These are phyloP conservation scores for Fusarium keratoplasticum DNA, from an alignment of 2,329 filamentous ascomycete species.

Conservation along the genomic window DNA sequence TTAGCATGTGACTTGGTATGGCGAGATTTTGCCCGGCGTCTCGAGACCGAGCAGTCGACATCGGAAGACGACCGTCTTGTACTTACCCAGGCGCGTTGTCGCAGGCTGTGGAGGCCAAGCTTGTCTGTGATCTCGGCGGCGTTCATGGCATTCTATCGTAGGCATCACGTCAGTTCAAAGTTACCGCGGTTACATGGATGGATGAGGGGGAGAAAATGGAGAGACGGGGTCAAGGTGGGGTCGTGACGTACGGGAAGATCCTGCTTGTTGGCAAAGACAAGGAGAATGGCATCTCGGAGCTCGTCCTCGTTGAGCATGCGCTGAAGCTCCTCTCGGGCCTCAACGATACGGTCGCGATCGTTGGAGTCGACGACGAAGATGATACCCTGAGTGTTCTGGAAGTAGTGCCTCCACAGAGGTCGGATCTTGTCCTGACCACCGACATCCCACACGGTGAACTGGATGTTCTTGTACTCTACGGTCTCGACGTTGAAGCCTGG, in stretches of 20 bases:
- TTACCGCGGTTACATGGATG: conserved; percentile 7
- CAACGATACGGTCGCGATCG: conserved; percentile 97
- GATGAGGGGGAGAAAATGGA: conserved; percentile 11
- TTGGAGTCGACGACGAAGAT: conserved; percentile 99
- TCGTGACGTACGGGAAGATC: conserved; percentile 86
- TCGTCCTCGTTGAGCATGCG: conserved; percentile 99
- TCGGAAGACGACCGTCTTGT: conserved; percentile 15
- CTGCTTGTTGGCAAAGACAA: conserved; percentile 99
- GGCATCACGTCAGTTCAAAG: conserved; percentile 31
- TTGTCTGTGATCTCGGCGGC: conserved; percentile 99
- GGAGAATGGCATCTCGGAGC: conserved; percentile 94
- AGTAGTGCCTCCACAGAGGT: conserved; percentile 99
- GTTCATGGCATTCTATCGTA: conserved; percentile 95
- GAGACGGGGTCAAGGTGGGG: conserved; percentile 22
- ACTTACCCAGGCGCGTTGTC: conserved; percentile 98
- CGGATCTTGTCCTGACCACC: conserved; percentile 99
- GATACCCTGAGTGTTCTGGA: conserved; percentile 99
- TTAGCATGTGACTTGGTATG: conserved; percentile 36
- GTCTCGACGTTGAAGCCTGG: conserved; percentile 99
- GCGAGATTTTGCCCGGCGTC: background rate
- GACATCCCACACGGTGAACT: conserved; percentile 99
- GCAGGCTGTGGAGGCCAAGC: conserved; percentile 98
- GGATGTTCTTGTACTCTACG: conserved; percentile 99
- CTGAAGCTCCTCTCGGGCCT: conserved; percentile 95
- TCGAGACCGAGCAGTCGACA: background rate